phyloP scores from a whole-genome alignment of 2,329 filamentous ascomycete species.

The Aspergillus flavus region DNA sequence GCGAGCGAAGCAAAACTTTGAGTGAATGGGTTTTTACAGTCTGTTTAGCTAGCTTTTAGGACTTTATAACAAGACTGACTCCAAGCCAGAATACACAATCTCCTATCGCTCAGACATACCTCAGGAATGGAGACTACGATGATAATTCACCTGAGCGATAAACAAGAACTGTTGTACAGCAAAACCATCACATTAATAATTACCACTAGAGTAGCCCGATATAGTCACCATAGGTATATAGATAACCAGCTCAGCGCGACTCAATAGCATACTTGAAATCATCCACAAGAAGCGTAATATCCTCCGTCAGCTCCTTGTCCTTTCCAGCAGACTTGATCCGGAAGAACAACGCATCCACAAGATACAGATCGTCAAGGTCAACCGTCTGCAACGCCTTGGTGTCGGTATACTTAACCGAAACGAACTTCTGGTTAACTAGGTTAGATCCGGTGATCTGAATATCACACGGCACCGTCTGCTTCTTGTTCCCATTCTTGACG shows the following conservation, averaged over 20 bases:
- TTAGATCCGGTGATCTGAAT: neutral
- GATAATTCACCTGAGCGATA: too few species aligned
- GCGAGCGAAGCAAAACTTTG: too few species aligned
- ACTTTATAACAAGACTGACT: too few species aligned
- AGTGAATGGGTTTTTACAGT: too few species aligned
- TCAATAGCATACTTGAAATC: neutral
- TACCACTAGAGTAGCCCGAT: neutral
- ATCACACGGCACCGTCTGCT: neutral
- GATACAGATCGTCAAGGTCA: neutral
- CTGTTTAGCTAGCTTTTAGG: too few species aligned
- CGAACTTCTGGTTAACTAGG: neutral
- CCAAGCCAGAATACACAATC: too few species aligned
- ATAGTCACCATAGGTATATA: neutral
- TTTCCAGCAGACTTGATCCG: neutral
- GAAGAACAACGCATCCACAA: neutral
- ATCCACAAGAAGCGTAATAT: neutral
- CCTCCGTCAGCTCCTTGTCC: neutral
- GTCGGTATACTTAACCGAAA: neutral
- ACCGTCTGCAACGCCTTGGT: neutral
- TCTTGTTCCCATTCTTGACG: neutral
- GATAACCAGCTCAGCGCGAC: accelerated
- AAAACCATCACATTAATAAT: neutral
- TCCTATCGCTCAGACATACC: too few species aligned
- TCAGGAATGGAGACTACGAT: too few species aligned
- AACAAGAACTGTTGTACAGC: too few species aligned